Evolutionary conservation across 2,329 filamentous ascomycete species (phyloP), one percentile per base, ranked within the genome.

Genomic region (Aspergillus novofumigatus): DNA sequence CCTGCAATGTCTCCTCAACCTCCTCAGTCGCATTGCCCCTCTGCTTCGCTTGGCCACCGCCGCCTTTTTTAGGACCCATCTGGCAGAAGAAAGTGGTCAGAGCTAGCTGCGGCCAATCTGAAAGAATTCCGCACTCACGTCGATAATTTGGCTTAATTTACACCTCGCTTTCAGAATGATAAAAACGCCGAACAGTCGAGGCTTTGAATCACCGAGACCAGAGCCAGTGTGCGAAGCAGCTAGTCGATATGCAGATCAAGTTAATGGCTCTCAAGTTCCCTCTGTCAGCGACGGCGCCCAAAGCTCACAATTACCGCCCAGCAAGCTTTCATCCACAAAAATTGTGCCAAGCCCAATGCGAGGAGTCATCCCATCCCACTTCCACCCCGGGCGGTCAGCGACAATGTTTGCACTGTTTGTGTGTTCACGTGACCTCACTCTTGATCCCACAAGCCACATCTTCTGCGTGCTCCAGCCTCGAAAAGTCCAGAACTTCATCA

Each of bases 1-100:
- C 85, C 75, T 86, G 84, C 32, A 88, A 76, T 17, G 83, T 80
- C 61, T 87, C 83, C 62, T 86, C 83, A 57, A 82, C 79, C 69
- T 84, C 80, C 60, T 86, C 84, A 44, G 86, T 80, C 35, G 74
- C 73, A 47, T 71, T 74, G 3, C 65, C 66, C 59, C 71, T 71
- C 45, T 69, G 64, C 59, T 69, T 73, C 41, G 65, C 58, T 25
- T 59, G 48, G 35, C 44, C 28, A 51, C 60, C 66, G 49, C 68
- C 69, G 49, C 64, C 69, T 58, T 72, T 72, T 62, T 75, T 74
- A 45, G 69, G 65, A 53, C 62, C 71, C 73, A 75, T 75, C 56
- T 59, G 56, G 61, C 59, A 50, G 21, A 47, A 32, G 26, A 21
- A 29, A 21, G 10, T 10, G 11, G 21, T 47, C 23, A 47, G 11